Evolutionary conservation across 2,329 filamentous ascomycete species (phyloP).

Genomic region (Apiospora marii): DNA sequence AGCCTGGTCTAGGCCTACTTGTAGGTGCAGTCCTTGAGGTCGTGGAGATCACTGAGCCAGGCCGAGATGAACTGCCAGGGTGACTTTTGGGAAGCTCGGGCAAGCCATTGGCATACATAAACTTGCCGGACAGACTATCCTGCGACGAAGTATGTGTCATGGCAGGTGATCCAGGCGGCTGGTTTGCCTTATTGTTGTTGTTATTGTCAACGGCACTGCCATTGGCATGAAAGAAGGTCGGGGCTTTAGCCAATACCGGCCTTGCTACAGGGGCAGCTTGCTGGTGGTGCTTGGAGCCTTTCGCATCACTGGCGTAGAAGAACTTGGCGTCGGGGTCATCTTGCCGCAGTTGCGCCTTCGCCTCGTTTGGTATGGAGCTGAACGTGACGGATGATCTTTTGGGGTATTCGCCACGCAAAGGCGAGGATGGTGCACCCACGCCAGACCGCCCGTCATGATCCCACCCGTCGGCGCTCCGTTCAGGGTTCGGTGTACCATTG

Average conservation of each 20-base stretch:
- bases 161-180: constrained; percentile 45
- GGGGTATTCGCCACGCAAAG: constrained; percentile 40
- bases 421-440: constrained; percentile 45
- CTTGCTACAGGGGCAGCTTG: constrained; percentile 42
- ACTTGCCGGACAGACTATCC: constrained; percentile 64
- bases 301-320: constrained; percentile 88
- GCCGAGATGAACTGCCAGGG: constrained; percentile 47
- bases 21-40: constrained; percentile 50
- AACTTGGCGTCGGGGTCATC: constrained; percentile 70
- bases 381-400: constrained; percentile 49
- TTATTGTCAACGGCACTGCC: constrained; percentile 51
- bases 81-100: constrained; percentile 54
- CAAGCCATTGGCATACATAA: constrained; percentile 77
- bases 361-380: constrained; percentile 47
- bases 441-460: constrained; percentile 35
- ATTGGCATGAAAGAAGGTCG: constrained; percentile 67
- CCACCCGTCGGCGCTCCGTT: not conserved
- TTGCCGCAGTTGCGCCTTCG: constrained; percentile 38
- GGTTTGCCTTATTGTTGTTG: constrained; percentile 46
- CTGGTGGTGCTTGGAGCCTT: constrained; percentile 48
- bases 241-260: constrained; percentile 45
- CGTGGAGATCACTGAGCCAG: constrained; percentile 56
- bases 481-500: constrained; percentile 60
- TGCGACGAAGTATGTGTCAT: constrained; percentile 43
- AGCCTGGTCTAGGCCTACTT: constrained; percentile 46